phyloP scores from a whole-genome alignment of 805 yeast species.

The Lipomyces yamanashiensis region DNA sequence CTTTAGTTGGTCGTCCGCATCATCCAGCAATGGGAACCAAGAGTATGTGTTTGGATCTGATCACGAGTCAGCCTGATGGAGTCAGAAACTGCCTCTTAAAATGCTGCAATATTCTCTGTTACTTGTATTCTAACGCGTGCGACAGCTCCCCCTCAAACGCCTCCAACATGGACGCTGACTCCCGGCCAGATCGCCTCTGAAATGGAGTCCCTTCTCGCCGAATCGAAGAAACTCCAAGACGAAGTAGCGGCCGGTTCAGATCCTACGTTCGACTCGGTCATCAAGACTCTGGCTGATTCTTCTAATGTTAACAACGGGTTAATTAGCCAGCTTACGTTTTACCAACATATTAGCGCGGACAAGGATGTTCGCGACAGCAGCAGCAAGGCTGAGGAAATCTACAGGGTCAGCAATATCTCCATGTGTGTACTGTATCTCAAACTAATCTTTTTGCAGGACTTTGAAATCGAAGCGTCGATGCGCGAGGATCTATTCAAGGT shows the following conservation, averaged over 20 bases:
- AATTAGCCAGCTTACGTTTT: slow-evolving; percentile 63
- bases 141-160: slow-evolving; percentile 45
- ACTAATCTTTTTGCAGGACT: slow-evolving; percentile 49
- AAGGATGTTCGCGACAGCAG: slow-evolving; percentile 75
- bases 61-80: too few species aligned
- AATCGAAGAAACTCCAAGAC: slow-evolving; percentile 57
- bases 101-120: not conserved
- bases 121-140: not conserved
- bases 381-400: slow-evolving; percentile 58
- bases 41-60: slow-evolving; percentile 1
- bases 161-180: slow-evolving; percentile 64
- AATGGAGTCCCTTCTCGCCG: slow-evolving; percentile 53
- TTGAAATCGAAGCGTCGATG: slow-evolving; percentile 64
- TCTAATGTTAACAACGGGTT: slow-evolving; percentile 56
- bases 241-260: slow-evolving; percentile 53
- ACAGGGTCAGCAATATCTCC: slow-evolving; percentile 13
- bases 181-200: slow-evolving; percentile 53
- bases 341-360: slow-evolving; percentile 70
- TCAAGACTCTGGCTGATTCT: slow-evolving; percentile 57
- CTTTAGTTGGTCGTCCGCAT: slow-evolving; percentile 21
- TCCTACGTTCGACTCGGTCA: slow-evolving; percentile 62
- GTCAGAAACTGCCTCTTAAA: too few species aligned
- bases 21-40: slow-evolving; percentile 23
- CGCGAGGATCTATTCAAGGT: slow-evolving; percentile 69
- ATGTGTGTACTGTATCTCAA: not conserved